Evolutionary conservation across 2,329 filamentous ascomycete species (phyloP).

Genomic region (Hypoxylon sp.): DNA sequence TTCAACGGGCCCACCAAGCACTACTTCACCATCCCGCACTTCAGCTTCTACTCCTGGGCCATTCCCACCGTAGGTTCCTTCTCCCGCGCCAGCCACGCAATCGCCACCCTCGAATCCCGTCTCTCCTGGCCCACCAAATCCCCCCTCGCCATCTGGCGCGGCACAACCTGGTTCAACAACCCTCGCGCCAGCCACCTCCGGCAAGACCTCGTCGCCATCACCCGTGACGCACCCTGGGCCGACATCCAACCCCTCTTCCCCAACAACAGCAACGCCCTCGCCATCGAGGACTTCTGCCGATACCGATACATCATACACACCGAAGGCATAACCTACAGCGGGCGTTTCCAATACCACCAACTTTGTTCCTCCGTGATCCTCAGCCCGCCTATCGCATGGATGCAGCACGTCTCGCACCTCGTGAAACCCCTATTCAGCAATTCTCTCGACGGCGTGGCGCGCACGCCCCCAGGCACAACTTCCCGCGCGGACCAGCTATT

Average conservation of each 20-base stretch:
- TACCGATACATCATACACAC: slow-evolving; percentile 68
- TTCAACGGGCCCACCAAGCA: slow-evolving; percentile 51
- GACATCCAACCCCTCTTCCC: slow-evolving; percentile 61
- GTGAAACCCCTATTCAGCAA: slow-evolving; percentile 61
- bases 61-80: slow-evolving; percentile 65
- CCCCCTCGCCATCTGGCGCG: slow-evolving; percentile 65
- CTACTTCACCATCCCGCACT: slow-evolving; percentile 69
- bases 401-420: slow-evolving; percentile 67
- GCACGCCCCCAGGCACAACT: not conserved
- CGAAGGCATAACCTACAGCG: slow-evolving; percentile 68
- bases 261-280: slow-evolving; percentile 61
- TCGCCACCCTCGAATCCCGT: slow-evolving; percentile 56
- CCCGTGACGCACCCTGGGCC: slow-evolving; percentile 61
- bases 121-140: slow-evolving; percentile 56
- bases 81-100: slow-evolving; percentile 57
- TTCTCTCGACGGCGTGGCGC: slow-evolving; percentile 44
- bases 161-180: slow-evolving; percentile 66
- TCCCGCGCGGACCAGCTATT: slow-evolving; percentile 4
- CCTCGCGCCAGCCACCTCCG: slow-evolving; percentile 59
- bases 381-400: slow-evolving; percentile 63
- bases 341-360: slow-evolving; percentile 66
- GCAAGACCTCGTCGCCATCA: slow-evolving; percentile 57
- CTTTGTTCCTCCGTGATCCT: slow-evolving; percentile 65
- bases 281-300: slow-evolving; percentile 66
- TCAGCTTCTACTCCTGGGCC: slow-evolving; percentile 69